Percentiles rank a stretch among this genome's conserved stretches.
These are phyloP conservation scores for Populus hybrid DNA, from an alignment of 441 rosid genomes.

Conservation along the genomic window DNA sequence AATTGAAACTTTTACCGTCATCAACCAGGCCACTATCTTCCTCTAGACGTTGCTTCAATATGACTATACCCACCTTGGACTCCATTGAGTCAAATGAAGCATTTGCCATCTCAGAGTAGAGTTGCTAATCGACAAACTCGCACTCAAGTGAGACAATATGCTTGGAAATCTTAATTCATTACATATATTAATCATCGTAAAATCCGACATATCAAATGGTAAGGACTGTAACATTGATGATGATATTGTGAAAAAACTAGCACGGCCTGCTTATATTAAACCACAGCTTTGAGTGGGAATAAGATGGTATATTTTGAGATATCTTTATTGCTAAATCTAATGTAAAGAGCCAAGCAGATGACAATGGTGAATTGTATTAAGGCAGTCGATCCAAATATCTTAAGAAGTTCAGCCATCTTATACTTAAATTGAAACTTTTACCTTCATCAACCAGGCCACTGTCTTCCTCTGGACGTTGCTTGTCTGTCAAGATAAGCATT, in stretches of 20 bases:
- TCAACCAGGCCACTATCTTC: neutral
- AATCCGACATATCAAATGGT: too few relatives aligned
- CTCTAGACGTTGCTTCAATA: neutral
- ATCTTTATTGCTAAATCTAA: constrained; percentile 2
- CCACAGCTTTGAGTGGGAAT: neutral
- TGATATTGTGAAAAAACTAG: constrained; percentile 18
- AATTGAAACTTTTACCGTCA: constrained; percentile 12
- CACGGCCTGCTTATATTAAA: constrained; percentile 19
- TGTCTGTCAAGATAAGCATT: neutral
- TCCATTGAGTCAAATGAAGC: constrained; percentile 27
- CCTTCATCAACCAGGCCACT: constrained; percentile 17
- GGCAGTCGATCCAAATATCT: neutral
- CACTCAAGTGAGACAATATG: neutral
- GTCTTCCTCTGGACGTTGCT: neutral
- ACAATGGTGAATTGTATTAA: neutral
- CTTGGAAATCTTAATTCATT: neutral
- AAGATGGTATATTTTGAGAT: neutral
- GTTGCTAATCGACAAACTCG: constrained; percentile 10
- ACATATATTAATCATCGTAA: neutral
- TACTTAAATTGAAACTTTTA: too few relatives aligned
- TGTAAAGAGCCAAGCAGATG: neutral
- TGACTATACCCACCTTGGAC: constrained; percentile 16
- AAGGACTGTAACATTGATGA: neutral
- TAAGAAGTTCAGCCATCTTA: neutral
- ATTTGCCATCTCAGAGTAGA: constrained; percentile 19